Base-by-base conservation (phyloP, 164 flowering plant species). In the Cinnamomum chago region DNA sequence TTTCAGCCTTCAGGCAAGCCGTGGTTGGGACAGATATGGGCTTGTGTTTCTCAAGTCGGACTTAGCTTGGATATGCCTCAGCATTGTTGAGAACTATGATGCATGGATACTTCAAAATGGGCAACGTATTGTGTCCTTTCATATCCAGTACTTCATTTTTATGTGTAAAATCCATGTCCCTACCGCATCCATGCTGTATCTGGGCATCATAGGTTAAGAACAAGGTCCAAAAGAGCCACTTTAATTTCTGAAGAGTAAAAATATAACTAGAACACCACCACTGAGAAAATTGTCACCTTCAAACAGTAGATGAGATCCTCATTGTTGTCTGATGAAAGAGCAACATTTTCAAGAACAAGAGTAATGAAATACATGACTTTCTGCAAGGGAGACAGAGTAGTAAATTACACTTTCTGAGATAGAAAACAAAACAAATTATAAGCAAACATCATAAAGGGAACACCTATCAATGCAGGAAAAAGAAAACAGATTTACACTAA, bases 231-330 rank as follows among this genome's bases (percentile, higher is more conserved):
- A 75, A 25, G 13, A 40, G 50, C 68, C 62, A 70, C 28, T 50
- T 25, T 24, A 47, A 58, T 18, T 68, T 50, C 27, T 12, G 47
- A 30, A 30, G 69, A 67, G 28, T 67, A 20, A 67, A 24, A 20
- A 67, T 15, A 74, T 28, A 62, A 77, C 69, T 23, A 68, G 65
- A 15, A 20, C 18, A 51, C 52, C 66, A 64, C 23, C 60, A 65
- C 55, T 25, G 20, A 69, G 13, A 6, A 35, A 66, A 9, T n/a
- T 55, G 75, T 77, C 84, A 93, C 99, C 98, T 93, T 93, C 80
- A 90, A 82, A 86, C 99, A 95, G 82, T 88, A 92, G 81, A 95
- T 78, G 62, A 95, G 92, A 79, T 95, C 99, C 80, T 95, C 99
- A 82, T 95, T 95, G 72, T 91, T 84, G 78, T 89, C 91, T 28